Evolutionary conservation across 495 filamentous ascomycete species (phyloP).

Genomic region (Oidiodendron maius): DNA sequence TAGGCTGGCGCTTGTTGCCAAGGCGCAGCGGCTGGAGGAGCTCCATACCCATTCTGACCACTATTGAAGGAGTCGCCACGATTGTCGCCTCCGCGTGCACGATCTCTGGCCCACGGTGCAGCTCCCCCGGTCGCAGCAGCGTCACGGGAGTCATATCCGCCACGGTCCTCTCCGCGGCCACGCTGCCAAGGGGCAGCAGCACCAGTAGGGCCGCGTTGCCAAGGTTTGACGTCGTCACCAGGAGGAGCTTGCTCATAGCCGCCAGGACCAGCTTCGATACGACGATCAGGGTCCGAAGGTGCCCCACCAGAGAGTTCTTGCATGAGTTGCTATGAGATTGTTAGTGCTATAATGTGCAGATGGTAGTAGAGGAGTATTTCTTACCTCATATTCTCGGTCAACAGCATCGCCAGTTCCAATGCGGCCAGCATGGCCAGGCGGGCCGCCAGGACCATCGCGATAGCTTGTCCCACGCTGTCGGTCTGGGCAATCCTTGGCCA

Average conservation of each 20-base stretch:
- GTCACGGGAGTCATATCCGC: slow-evolving; percentile 27
- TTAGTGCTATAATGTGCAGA: slow-evolving; percentile 26
- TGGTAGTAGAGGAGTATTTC: slow-evolving; percentile 16
- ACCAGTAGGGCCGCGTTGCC: slow-evolving; percentile 86
- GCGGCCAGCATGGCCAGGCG: slow-evolving; percentile 49
- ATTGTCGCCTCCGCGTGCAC: slow-evolving; percentile 39
- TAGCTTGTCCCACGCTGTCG: slow-evolving; percentile 77
- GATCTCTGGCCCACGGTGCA: slow-evolving; percentile 54
- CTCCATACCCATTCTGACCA: slow-evolving; percentile 33
- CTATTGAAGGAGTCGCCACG: slow-evolving; percentile 41
- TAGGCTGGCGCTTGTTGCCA: slow-evolving; percentile 47
- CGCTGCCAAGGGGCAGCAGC: slow-evolving; percentile 74
- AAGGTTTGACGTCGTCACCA: slow-evolving; percentile 62
- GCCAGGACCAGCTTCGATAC: slow-evolving; percentile 81
- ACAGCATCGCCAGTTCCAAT: slow-evolving; percentile 77
- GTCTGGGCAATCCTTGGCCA: slow-evolving; percentile 92
- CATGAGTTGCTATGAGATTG: slow-evolving; percentile 75
- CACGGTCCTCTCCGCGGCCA: slow-evolving; percentile 26
- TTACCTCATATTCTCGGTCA: slow-evolving; percentile 90
- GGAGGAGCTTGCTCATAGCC: slow-evolving; percentile 38
- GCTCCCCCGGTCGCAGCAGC: slow-evolving; percentile 24
- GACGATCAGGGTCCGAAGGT: slow-evolving; percentile 60
- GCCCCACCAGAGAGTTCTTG: slow-evolving; percentile 84
- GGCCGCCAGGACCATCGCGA: slow-evolving; percentile 56
- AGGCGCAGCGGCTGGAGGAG: slow-evolving; percentile 47